Evolutionary conservation across 495 filamentous ascomycete genomes (phyloP), one percentile per base, ranked within the genome.

Genomic region (Lasiosphaeriaceae sp.): DNA sequence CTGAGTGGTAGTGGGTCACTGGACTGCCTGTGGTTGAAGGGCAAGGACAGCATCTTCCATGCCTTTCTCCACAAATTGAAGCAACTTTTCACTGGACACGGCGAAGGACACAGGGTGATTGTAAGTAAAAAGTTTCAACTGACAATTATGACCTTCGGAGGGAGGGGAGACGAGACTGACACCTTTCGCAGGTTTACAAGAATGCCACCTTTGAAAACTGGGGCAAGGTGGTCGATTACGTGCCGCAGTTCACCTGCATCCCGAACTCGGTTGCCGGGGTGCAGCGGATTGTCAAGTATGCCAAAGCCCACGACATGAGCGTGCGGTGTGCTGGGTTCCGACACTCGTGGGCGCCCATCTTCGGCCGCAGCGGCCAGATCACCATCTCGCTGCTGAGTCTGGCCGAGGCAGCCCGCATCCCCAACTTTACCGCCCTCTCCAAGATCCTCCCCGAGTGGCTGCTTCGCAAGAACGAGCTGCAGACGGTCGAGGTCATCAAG

Each of bases 241-340:
- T 52, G 2, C 80, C 80, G 1, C 60, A 46, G 29, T 69, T 63
- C 47, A 81, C 80, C 2, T 80, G 66, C 55, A 54, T 82, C 39
- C 80, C 78, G 2, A 76, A 65, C 17, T 79, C 71, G 0, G 69
- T 80, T 44, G 57, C 63, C 11, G 80, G 74, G 16, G 55, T 82
- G 0, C 74, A 80, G 50, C 73, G 68, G 22, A 64, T 83, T 34
- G 71, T 82, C 20, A 63, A 59, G 20, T 72, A 63, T 35, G 77
- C 79, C 8, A 68, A 62, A 21, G 44, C 49, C n/a, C 61, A 71
- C 22, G 59, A 71, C 16, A 59, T 72, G 48, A 59, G 75, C 7
- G 73, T 81, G 2, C 71, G 80, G 22, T 77, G 69, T 22, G 64
- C 67, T 2, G 80, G 79, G 12, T 81, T 78, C 59, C 66, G 80